Conservation (phyloP, 352 stramenopile species). For the Phytophthora hybrid region DNA sequence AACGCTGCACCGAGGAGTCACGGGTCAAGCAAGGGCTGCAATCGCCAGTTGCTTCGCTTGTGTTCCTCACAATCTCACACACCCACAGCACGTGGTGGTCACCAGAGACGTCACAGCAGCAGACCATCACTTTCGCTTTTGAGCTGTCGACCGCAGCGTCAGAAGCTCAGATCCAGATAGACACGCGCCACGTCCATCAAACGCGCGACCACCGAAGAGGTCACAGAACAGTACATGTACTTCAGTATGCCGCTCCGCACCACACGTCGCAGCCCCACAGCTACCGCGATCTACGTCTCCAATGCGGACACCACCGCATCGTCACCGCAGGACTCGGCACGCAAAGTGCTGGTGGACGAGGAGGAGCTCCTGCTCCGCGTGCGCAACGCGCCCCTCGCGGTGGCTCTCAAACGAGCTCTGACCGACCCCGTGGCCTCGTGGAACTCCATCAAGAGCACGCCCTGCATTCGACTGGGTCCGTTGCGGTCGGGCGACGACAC, state of each 20-base stretch:
- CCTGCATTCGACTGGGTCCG: slow-evolving; percentile 28
- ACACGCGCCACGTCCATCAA: slow-evolving; percentile 6
- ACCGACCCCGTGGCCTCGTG: slow-evolving; percentile 30
- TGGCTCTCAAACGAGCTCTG: slow-evolving; percentile 34
- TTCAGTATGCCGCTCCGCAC: slow-evolving; percentile 34
- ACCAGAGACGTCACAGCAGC: not conserved
- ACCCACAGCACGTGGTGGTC: not conserved
- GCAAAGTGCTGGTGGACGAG: slow-evolving; percentile 37
- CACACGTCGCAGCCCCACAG: slow-evolving; percentile 3
- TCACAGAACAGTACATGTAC: too few relatives aligned
- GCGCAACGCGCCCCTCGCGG: slow-evolving; percentile 8
- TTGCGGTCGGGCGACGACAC: slow-evolving; percentile 4
- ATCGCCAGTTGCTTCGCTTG: slow-evolving; percentile 8
- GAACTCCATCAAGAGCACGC: slow-evolving; percentile 19
- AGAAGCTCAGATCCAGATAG: slow-evolving; percentile 21
- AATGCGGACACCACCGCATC: slow-evolving; percentile 18
- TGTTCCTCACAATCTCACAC: slow-evolving; percentile 23
- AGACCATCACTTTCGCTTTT: not conserved
- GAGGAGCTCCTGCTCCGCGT: slow-evolving; percentile 41
- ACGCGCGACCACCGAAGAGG: slow-evolving; percentile 18
- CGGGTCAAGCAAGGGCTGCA: slow-evolving; percentile 1
- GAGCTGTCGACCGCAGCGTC: not conserved
- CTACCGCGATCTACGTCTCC: slow-evolving; percentile 22
- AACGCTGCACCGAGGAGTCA: not conserved
- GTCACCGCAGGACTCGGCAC: slow-evolving; percentile 14